phyloP scores from a whole-genome alignment of 139 green algal genomes.

The Coccomyxa sp. region DNA sequence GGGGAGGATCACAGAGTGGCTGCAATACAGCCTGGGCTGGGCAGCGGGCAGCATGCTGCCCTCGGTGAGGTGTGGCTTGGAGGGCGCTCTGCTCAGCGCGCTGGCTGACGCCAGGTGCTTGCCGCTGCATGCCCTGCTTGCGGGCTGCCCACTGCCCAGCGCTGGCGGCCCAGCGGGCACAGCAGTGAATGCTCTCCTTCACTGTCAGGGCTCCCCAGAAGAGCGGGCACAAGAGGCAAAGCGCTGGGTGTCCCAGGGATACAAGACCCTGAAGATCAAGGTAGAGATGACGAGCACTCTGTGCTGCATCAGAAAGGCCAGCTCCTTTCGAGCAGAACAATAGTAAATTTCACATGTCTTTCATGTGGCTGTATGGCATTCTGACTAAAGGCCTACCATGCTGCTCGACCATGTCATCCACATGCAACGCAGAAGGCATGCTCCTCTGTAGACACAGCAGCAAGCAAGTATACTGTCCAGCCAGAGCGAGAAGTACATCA shows the following conservation, averaged over 20 bases:
- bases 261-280: constrained; percentile 85
- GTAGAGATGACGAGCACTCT: constrained; percentile 31
- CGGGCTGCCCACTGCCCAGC: neutral
- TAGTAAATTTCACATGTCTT: neutral
- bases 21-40: constrained; percentile 33
- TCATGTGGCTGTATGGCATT: neutral
- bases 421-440: too few relatives aligned
- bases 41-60: constrained; percentile 38
- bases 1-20: constrained; percentile 52
- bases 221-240: constrained; percentile 22
- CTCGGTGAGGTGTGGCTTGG: constrained; percentile 68
- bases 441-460: neutral
- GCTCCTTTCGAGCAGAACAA: neutral
- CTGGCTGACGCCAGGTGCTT: constrained; percentile 35
- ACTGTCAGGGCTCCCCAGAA: constrained; percentile 11
- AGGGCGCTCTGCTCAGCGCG: constrained; percentile 66
- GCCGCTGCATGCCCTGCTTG: neutral
- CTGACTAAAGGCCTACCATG: neutral
- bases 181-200: constrained; percentile 45
- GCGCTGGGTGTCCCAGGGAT: constrained; percentile 34
- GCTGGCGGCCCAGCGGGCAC: neutral
- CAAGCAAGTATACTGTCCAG: neutral
- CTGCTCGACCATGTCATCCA: neutral
- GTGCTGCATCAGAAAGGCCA: neutral
- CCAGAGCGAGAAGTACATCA: neutral